These are phyloP conservation scores for Vicia faba DNA, from an alignment of 306 rosid species.

Conservation along the genomic window DNA sequence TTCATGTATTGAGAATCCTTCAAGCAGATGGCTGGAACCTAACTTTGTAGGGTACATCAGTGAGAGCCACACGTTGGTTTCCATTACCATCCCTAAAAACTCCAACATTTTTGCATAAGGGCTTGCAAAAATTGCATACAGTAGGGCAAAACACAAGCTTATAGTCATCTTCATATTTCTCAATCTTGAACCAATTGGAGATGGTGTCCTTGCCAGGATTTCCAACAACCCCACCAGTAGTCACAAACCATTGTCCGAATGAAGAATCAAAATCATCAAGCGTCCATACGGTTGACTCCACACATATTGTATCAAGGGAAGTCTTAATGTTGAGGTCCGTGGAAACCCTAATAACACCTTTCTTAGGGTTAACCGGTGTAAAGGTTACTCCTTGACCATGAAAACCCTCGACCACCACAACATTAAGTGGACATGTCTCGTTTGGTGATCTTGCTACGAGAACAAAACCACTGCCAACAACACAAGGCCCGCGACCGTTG, in stretches of 20 bases:
- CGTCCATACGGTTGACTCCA: constrained; percentile 52
- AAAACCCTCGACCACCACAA: constrained; percentile 55
- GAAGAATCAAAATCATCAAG: constrained; percentile 44
- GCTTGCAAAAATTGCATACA: constrained; percentile 56
- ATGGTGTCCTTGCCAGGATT: constrained; percentile 50
- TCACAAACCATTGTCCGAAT: constrained; percentile 49
- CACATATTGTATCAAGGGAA: constrained; percentile 31
- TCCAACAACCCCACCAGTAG: constrained; percentile 52
- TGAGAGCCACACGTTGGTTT: constrained; percentile 40
- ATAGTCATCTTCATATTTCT: constrained; percentile 52
- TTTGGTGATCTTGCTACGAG: constrained; percentile 40
- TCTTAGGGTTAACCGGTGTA: constrained; percentile 40
- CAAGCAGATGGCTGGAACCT: constrained; percentile 40
- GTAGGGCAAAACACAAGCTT: constrained; percentile 63
- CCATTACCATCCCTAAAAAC: constrained; percentile 39
- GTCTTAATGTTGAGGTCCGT: constrained; percentile 56
- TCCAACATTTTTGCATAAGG: constrained; percentile 52
- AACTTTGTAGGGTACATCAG: constrained; percentile 42
- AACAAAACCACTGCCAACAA: constrained; percentile 53
- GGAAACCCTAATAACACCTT: constrained; percentile 45
- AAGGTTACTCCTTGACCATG: constrained; percentile 46
- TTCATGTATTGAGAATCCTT: not conserved
- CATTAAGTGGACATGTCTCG: constrained; percentile 52
- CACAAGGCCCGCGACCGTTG: constrained; percentile 42
- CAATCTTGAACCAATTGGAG: constrained; percentile 68